phyloP scores from a whole-genome alignment of 1,284 basidiomycete genomes.

The Trametes hirsuta region DNA sequence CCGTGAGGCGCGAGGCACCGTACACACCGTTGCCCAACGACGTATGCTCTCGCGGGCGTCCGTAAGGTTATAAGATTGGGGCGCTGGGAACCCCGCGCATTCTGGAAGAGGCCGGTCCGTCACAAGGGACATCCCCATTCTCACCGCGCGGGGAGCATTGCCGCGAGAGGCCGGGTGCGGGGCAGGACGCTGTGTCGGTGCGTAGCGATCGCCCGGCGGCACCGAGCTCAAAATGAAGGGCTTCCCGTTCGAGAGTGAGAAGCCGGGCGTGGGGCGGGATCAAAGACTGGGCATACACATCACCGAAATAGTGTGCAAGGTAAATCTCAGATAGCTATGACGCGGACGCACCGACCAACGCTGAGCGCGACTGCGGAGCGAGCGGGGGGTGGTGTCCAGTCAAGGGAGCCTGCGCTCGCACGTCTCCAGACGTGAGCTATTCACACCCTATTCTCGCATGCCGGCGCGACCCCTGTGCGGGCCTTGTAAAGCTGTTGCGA shows the following conservation, averaged over 20 bases:
- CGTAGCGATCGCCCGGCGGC: conserved; percentile 8
- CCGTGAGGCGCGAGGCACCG: conserved; percentile 23
- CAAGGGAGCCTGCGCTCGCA: neutral
- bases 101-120: conserved; percentile 15
- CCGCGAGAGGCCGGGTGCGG: conserved; percentile 5
- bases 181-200: neutral
- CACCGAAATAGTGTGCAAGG: conserved; percentile 2
- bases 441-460: conserved; percentile 14
- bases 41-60: conserved; percentile 3
- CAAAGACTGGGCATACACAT: neutral
- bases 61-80: conserved; percentile 9
- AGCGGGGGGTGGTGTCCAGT: neutral
- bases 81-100: conserved; percentile 21
- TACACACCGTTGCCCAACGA: conserved; percentile 1
- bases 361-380: neutral
- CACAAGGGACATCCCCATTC: conserved; percentile 17
- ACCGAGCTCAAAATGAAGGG: conserved; percentile 16
- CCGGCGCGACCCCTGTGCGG: conserved; percentile 3
- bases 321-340: conserved; percentile 2
- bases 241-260: conserved; percentile 10
- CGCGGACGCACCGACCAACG: neutral
- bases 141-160: conserved; percentile 11
- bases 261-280: neutral
- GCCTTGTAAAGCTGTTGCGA: neutral
- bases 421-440: neutral